Percentiles rank a stretch among this genome's conserved stretches.
Conservation (phyloP, 2,329 filamentous ascomycete genomes). For the Purpureocillium takamizusanense region DNA sequence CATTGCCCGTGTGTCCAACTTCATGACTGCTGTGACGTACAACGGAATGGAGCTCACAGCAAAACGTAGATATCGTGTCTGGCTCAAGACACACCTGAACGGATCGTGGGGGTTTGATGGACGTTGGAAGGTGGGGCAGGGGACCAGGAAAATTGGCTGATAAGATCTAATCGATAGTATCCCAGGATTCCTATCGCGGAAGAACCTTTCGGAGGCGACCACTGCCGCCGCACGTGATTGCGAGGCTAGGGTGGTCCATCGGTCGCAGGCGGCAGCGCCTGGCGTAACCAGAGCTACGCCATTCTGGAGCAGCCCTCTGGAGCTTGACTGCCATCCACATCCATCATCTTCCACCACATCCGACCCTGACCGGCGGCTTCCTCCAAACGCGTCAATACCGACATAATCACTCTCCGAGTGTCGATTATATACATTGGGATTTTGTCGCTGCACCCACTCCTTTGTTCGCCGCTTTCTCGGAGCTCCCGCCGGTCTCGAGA, state of each 20-base stretch:
- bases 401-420: too few species aligned
- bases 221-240: conserved; percentile 19
- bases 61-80: too few species aligned
- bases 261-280: conserved; percentile 31
- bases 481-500: conserved; percentile 17
- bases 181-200: conserved; percentile 4
- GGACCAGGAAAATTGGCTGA: conserved; percentile 16
- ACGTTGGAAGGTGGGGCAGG: conserved; percentile 16
- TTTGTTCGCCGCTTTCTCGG: conserved; percentile 7
- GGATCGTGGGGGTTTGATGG: conserved; percentile 12
- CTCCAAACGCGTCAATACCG: not conserved
- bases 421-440: too few species aligned
- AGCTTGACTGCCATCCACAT: conserved; percentile 27
- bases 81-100: conserved; percentile 1
- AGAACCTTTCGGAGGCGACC: conserved; percentile 5
- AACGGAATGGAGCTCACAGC: too few species aligned
- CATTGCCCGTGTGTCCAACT: conserved; percentile 87
- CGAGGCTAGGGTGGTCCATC: conserved; percentile 15
- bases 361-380: not conserved
- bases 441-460: not conserved
- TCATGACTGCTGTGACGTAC: conserved; percentile 53
- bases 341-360: conserved; percentile 26
- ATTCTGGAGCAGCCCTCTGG: conserved; percentile 5
- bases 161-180: conserved; percentile 23
- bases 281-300: conserved; percentile 33